These are phyloP conservation scores for Mycosphaerella arachidis DNA, from an alignment of 2,329 filamentous ascomycete genomes.

Conservation along the genomic window DNA sequence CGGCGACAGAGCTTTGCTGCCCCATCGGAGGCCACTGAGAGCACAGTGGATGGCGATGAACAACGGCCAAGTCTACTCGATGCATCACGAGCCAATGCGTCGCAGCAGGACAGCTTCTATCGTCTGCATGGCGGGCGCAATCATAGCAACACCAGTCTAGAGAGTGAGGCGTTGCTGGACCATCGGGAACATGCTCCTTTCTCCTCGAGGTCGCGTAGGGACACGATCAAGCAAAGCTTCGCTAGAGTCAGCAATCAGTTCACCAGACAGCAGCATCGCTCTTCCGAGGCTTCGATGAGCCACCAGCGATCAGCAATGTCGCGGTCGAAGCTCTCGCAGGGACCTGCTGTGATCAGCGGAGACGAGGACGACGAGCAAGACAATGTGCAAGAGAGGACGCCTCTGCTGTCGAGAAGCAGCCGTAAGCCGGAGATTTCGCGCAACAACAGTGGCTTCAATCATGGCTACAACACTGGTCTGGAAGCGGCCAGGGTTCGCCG, in stretches of 20 bases:
- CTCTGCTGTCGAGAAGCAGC: constrained; percentile 42
- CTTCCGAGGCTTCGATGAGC: constrained; percentile 17
- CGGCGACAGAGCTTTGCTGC: constrained; percentile 77
- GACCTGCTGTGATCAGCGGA: constrained; percentile 29
- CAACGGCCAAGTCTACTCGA: constrained; percentile 39
- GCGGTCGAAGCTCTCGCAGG: constrained; percentile 1
- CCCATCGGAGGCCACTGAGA: constrained; percentile 53
- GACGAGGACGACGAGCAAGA: constrained; percentile 49
- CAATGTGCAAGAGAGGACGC: constrained; percentile 50
- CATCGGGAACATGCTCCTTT: constrained; percentile 57
- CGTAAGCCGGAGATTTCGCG: constrained; percentile 31
- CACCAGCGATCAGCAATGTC: constrained; percentile 6
- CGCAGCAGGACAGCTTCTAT: constrained; percentile 49
- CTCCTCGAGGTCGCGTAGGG: constrained; percentile 35
- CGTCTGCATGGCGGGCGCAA: constrained; percentile 48
- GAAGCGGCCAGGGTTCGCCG: constrained; percentile 25
- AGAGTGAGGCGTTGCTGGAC: constrained; percentile 82
- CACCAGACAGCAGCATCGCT: constrained; percentile 19
- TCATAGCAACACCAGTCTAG: constrained; percentile 77
- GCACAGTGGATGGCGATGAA: constrained; percentile 46
- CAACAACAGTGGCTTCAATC: constrained; percentile 25
- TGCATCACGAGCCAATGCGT: constrained; percentile 31
- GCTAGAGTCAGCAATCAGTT: constrained; percentile 25
- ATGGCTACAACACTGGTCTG: constrained; percentile 27
- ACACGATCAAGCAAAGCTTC: constrained; percentile 39